A percentile compares a stretch with the other conserved stretches of the same genome.
Evolutionary conservation across 2,329 filamentous ascomycete genomes (phyloP).

Genomic region (Cryphonectria japonica): DNA sequence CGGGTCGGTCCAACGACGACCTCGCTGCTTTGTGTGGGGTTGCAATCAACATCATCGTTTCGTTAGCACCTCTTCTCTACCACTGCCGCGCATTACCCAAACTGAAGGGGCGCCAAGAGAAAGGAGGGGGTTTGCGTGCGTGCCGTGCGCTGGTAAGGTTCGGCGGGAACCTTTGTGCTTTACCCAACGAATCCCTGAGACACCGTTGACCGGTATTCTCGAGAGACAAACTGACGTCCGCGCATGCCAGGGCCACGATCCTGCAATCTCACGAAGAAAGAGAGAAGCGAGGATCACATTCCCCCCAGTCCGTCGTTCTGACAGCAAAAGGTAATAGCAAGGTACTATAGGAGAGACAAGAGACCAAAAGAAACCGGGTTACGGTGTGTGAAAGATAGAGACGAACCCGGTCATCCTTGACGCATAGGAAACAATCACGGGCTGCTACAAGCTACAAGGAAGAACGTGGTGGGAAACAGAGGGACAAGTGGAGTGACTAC

Average conservation of each 20-base stretch:
- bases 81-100: background rate
- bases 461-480: background rate
- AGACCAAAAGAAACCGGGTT: background rate
- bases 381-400: background rate
- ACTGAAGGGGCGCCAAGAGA: background rate
- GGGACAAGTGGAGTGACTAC: background rate
- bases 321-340: background rate
- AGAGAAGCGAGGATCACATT: background rate
- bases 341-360: background rate
- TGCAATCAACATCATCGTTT: background rate
- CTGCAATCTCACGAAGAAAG: conserved; percentile 1
- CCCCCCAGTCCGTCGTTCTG: background rate
- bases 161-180: background rate
- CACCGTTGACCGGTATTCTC: background rate
- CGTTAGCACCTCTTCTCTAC: background rate
- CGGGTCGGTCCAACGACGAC: background rate
- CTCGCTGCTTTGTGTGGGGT: background rate
- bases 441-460: background rate
- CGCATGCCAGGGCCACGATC: background rate
- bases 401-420: background rate
- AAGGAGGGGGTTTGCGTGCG: background rate
- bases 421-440: background rate
- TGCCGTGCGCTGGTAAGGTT: background rate
- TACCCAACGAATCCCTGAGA: background rate
- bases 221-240: background rate